Conservation (phyloP, 148 eudicot species). For the Rhododendron griersonianum region DNA sequence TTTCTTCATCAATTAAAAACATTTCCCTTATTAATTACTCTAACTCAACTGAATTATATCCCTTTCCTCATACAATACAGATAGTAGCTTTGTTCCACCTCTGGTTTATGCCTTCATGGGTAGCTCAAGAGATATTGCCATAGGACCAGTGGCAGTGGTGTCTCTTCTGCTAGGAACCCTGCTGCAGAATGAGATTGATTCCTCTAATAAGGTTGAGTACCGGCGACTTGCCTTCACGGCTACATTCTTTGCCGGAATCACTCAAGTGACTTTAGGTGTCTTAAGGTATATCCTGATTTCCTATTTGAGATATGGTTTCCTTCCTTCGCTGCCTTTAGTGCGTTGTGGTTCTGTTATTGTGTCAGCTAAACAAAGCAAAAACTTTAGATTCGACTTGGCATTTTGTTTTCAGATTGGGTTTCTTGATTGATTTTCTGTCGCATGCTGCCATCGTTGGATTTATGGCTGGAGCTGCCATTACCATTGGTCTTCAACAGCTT, state of each 20-base stretch:
- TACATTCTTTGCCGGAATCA: slow-evolving; percentile 85
- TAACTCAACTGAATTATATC: background rate
- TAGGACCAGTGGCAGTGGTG: slow-evolving; percentile 94
- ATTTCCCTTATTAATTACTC: background rate
- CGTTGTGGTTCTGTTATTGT: too few species aligned
- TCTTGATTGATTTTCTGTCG: slow-evolving; percentile 77
- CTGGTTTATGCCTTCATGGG: slow-evolving; percentile 85
- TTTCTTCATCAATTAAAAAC: background rate
- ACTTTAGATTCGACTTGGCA: background rate
- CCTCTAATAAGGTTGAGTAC: slow-evolving; percentile 31
- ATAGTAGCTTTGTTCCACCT: slow-evolving; percentile 82
- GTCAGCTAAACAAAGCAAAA: background rate
- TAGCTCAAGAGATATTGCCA: slow-evolving; percentile 90
- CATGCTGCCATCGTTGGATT: slow-evolving; percentile 96
- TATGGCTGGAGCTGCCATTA: slow-evolving; percentile 92
- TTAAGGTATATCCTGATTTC: slow-evolving; percentile 43
- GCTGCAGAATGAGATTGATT: slow-evolving; percentile 55
- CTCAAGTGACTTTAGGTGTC: slow-evolving; percentile 67
- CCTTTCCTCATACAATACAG: slow-evolving; percentile 26
- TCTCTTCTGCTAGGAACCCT: slow-evolving; percentile 72
- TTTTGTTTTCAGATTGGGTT: slow-evolving; percentile 55
- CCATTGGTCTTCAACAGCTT: slow-evolving; percentile 86
- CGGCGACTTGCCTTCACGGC: slow-evolving; percentile 76
- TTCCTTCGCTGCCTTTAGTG: background rate
- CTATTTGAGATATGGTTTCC: background rate